Base-by-base conservation (phyloP, 1,284 basidiomycete genomes). In the Ceratobasidium sp. region DNA sequence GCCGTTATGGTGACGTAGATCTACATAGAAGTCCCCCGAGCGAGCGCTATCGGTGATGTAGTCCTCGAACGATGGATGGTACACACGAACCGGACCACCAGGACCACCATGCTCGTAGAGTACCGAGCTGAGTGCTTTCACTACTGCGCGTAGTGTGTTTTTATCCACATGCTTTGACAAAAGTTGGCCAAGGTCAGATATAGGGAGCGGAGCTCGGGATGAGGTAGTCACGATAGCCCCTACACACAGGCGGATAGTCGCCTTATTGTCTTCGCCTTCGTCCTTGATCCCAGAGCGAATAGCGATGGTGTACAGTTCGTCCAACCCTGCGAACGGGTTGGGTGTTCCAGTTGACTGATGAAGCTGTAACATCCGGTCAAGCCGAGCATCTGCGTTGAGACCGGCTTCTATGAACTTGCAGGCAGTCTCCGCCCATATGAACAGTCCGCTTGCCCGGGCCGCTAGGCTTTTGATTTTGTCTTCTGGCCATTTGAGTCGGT, bases 61-160 rank as follows among this genome's bases (percentile, higher is more conserved):
- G 20, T 65, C 62, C 40, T 42, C 62, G 50, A 78, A 78, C n/a
- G 77, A 78, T 0, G 69, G 69, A 46, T 78, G 77, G 26, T 64
- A 78, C 2, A 78, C 23, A 0, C 77, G 69, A 23, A 78, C 48
- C 2, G 62, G 28, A 33, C 61, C 77, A 4, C 42, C 46, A 6
- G 7, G 23, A 12, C 44, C 23, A 20, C 61, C 59, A n/a, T 69
- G 33, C 26, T 64, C 77, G 28, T 71, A 38, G 13, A 78, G 33
- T 10, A 78, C 62, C 3, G 77, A 62, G 28, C 65, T 46, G 10
- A 78, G 68, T 1, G 48, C 15, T 20, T 33, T 59, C 17, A 68
- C 46, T 0, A 50, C 66, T 38, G 20, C 12, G 1, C 50, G 42
- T 0, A 65, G 3, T 1, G 20, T 23, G 23, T 42, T n/a, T 26